Evolutionary conservation across 768 basidiomycete species (phyloP).

Genomic region (Termitomyces sp.): DNA sequence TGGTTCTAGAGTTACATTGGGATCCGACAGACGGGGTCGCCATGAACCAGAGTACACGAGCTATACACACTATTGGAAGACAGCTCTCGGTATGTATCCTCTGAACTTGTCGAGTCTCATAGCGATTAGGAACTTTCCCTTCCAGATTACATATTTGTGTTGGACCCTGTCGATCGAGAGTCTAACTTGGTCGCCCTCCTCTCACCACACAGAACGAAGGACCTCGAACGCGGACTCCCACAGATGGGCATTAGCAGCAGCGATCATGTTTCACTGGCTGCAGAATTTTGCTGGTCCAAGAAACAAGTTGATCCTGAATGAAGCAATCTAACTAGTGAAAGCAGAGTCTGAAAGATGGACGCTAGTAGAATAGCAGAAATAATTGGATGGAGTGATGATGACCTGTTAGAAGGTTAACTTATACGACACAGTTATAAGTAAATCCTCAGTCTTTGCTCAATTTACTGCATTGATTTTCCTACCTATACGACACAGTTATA

Average conservation of each 20-base stretch:
- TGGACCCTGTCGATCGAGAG: constrained; percentile 34
- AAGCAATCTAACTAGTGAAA: constrained; percentile 10
- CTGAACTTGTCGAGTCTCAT: background rate
- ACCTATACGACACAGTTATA: too few relatives aligned
- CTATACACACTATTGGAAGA: constrained; percentile 84
- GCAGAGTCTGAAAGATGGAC: constrained; percentile 7
- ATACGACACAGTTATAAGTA: too few relatives aligned
- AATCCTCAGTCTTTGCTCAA: too few relatives aligned
- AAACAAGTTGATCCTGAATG: constrained; percentile 7
- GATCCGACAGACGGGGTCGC: constrained; percentile 41
- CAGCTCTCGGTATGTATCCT: constrained; percentile 57
- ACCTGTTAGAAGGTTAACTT: too few relatives aligned
- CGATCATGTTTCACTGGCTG: constrained; percentile 81
- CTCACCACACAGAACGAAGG: constrained; percentile 49
- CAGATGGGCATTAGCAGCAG: constrained; percentile 72
- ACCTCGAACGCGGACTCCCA: constrained; percentile 74
- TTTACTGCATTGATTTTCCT: too few relatives aligned
- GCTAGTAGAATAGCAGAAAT: constrained; percentile 3
- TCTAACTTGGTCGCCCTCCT: constrained; percentile 49
- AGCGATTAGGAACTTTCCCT: background rate
- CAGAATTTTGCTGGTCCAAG: constrained; percentile 42
- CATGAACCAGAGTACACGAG: constrained; percentile 85
- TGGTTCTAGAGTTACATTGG: constrained; percentile 39
- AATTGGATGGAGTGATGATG: constrained; percentile 9
- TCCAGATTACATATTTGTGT: constrained; percentile 86